A percentile compares a stretch with the other conserved stretches of the same genome.
Conservation (phyloP, 2,329 filamentous ascomycete genomes). For the Lomentospora prolificans region DNA sequence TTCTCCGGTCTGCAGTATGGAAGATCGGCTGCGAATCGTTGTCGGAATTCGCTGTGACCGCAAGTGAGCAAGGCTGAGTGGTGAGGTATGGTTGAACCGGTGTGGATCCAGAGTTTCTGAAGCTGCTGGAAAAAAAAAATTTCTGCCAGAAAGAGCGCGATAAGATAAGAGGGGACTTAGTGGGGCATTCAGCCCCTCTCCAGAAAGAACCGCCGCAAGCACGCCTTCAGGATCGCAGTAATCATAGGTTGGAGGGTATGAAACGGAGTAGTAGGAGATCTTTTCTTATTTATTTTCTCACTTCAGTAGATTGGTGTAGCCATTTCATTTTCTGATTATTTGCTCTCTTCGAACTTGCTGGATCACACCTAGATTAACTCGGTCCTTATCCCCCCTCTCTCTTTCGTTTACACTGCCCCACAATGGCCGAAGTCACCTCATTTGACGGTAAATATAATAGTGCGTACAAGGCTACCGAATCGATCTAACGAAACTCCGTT, state of each 20-base stretch:
- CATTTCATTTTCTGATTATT: not conserved
- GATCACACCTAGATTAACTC: not conserved
- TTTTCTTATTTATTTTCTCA: not conserved
- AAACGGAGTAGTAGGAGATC: not conserved
- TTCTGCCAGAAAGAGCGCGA: slow-evolving; percentile 1
- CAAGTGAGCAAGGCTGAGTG: not conserved
- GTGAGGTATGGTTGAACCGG: not conserved
- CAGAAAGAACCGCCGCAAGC: not conserved
- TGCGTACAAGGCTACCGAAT: not conserved
- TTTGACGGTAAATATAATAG: not conserved
- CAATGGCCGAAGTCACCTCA: not conserved
- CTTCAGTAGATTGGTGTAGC: not conserved
- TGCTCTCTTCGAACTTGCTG: not conserved
- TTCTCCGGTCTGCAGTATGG: not conserved
- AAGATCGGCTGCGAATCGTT: not conserved
- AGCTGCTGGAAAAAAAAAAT: slow-evolving; percentile 5
- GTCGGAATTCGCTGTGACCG: not conserved
- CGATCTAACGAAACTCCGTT: not conserved
- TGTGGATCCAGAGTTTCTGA: slow-evolving; percentile 1
- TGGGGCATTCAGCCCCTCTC: slow-evolving; percentile 1
- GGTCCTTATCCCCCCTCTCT: not conserved
- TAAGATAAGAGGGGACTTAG: slow-evolving; percentile 6
- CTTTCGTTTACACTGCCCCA: not conserved
- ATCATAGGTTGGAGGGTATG: not conserved
- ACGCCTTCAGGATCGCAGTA: slow-evolving; percentile 1